Evolutionary conservation across 176 grass and related monocot genomes (phyloP).

Genomic region (Musa schizocarpa): DNA sequence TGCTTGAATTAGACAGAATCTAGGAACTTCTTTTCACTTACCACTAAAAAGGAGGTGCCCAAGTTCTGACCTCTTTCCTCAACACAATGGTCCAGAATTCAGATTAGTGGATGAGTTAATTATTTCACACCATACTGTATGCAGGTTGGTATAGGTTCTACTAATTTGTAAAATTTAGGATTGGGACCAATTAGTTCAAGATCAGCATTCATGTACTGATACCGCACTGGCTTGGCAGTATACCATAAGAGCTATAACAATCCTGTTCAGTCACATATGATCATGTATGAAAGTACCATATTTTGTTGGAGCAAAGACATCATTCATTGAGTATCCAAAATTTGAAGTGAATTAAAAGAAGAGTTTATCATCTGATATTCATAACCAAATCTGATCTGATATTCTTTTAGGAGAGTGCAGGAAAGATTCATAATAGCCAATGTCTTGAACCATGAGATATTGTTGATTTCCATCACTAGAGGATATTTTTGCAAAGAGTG

Average conservation of each 20-base stretch:
- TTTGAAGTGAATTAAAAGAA: no score
- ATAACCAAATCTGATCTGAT: neutral
- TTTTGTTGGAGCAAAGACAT: no score
- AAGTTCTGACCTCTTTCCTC: neutral
- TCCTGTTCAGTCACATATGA: no score
- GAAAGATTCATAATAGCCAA: neutral
- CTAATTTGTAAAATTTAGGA: neutral
- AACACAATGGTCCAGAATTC: neutral
- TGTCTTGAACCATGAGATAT: neutral
- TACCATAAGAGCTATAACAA: no score
- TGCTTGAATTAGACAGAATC: neutral
- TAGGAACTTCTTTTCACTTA: neutral
- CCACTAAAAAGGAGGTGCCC: neutral
- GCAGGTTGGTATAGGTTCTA: neutral
- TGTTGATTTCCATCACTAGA: neutral
- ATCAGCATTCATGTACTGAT: no score
- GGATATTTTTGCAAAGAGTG: neutral
- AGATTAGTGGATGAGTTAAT: neutral
- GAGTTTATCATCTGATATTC: neutral
- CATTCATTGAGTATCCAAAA: no score
- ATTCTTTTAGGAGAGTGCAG: neutral
- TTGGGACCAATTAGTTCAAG: no score
- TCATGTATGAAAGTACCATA: no score
- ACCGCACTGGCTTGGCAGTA: no score
- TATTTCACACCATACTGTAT: neutral